Evolutionary conservation across 768 basidiomycete species (phyloP), one percentile per base, ranked within the genome.

Genomic region (Exidia glandulosa): DNA sequence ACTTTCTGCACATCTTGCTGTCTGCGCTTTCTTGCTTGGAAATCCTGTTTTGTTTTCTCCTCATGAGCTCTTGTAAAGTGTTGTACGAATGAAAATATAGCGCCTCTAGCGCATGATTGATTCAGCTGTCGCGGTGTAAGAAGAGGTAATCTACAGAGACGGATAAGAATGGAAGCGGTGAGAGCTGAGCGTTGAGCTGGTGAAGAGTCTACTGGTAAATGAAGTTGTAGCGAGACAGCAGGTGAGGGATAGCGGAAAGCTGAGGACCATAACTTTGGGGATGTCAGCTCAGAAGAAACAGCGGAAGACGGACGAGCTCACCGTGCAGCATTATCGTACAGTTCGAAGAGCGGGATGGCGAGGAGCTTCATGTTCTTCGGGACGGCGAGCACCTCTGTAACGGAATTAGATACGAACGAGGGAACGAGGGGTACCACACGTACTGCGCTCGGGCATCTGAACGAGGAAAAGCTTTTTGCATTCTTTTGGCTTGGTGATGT

Each of bases 291-390:
- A 57, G 32, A 36, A 29, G 52, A 19, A 27, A 4, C 14, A 9
- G 32, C 32, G 27, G 32, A 6, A 25, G 29, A 60, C 34, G 3
- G 58, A 36, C 41, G 32, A 69, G 30, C 76, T 56, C 70, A 87
- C 79, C 94, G 79, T 0, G 95, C 94, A 9, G 93, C 90, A 62
- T 99, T 99, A 71, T 98, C 96, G 69, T 98, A 99, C 14, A 98
- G 77, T 73, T 99, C 96, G 68, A 95, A 97, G 36, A 99, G 77
- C 0, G 96, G 96, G 52, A 97, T 92, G 19, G 94, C 95, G 45
- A 95, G 84, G 7, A 99, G 82, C 70, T 98, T 98, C 95, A 98
- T 97, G 72, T 99, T 99, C 74, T 90, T 91, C 0, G 96, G 96
- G 3, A 99, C 94, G 0, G 94, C 92, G 9, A 99, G 84, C 16